Percentiles rank a stretch among this genome's conserved stretches.
phyloP scores from a whole-genome alignment of 257 asterid genomes.

The Solanum medicagineum region DNA sequence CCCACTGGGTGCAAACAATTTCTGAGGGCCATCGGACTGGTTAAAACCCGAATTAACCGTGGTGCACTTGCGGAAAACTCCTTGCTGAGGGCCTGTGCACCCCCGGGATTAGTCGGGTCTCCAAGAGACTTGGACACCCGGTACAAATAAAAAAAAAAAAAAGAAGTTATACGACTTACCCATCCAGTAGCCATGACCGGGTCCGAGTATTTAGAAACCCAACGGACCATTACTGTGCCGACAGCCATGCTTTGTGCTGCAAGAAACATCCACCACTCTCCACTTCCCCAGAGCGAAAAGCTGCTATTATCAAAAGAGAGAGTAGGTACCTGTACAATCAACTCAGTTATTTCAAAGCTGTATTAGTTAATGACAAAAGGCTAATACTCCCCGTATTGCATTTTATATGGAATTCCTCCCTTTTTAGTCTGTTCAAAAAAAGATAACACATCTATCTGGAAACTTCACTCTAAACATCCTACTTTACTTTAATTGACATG shows the following conservation, averaged over 20 bases:
- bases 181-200: conserved; percentile 98
- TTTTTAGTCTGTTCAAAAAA: background rate
- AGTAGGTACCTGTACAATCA: conserved; percentile 52
- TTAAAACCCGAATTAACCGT: too few relatives aligned
- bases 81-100: too few relatives aligned
- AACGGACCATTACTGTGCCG: conserved; percentile 89
- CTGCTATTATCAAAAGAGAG: conserved; percentile 38
- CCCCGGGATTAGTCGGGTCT: too few relatives aligned
- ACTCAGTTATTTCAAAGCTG: background rate
- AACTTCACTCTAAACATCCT: background rate
- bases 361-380: background rate
- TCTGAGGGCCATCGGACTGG: too few relatives aligned
- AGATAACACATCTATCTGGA: background rate
- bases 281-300: conserved; percentile 92
- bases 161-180: conserved; percentile 33
- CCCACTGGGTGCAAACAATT: too few relatives aligned
- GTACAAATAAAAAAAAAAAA: too few relatives aligned
- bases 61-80: too few relatives aligned
- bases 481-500: background rate
- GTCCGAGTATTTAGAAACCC: conserved; percentile 93
- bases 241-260: conserved; percentile 99
- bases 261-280: conserved; percentile 99
- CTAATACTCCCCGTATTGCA: background rate
- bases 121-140: too few relatives aligned
- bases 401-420: background rate